Evolutionary conservation across 306 rosid species (phyloP).

Genomic region (Castanopsis chinensis): DNA sequence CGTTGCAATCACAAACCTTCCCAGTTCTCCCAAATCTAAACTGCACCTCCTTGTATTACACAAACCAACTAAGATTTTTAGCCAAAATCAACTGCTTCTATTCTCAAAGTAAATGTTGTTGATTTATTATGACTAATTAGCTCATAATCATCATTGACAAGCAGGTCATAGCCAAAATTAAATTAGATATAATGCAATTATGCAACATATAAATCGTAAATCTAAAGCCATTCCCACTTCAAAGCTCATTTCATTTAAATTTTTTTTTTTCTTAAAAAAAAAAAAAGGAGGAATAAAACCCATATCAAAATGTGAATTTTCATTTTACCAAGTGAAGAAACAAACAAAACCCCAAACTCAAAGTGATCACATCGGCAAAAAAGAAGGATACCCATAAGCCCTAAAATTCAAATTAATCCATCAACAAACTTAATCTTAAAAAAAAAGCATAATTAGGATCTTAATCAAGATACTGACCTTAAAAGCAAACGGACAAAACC

Average conservation of each 20-base stretch:
- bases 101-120: background rate
- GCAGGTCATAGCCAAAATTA: background rate
- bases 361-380: constrained; percentile 1
- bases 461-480: constrained; percentile 10
- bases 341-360: constrained; percentile 3
- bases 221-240: constrained; percentile 19
- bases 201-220: background rate
- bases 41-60: background rate
- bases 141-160: background rate
- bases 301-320: constrained; percentile 2
- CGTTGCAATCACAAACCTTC: background rate
- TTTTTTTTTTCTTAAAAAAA: background rate
- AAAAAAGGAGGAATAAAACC: background rate
- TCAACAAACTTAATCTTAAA: constrained; percentile 1
- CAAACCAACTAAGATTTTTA: background rate
- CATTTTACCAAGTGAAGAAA: constrained; percentile 3
- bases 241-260: background rate
- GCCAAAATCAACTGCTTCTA: background rate
- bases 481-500: background rate
- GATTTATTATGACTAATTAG: background rate
- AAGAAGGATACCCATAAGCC: background rate
- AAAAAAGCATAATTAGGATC: constrained; percentile 8
- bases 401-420: background rate
- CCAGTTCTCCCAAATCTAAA: background rate
- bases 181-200: background rate